A percentile compares a stretch with the other conserved stretches of the same genome.
Conservation (phyloP, 495 filamentous ascomycete species). For the Bacidia rubella region DNA sequence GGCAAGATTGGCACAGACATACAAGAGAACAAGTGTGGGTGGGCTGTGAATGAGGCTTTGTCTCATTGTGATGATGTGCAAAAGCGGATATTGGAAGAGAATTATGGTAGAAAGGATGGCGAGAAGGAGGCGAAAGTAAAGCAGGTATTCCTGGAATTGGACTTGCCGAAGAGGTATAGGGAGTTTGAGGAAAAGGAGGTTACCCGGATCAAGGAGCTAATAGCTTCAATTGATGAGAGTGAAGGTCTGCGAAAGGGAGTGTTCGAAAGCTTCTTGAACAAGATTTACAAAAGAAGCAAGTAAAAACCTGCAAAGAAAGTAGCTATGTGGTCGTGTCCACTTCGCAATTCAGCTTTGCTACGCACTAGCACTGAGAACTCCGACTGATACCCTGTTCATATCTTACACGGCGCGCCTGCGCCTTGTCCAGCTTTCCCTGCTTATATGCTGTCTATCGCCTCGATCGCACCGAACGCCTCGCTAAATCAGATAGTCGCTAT, state of each 20-base stretch:
- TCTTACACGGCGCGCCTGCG: not conserved
- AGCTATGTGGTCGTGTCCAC: not conserved
- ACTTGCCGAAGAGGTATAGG: slow-evolving; percentile 67
- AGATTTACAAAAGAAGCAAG: slow-evolving; percentile 96
- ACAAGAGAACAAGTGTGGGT: slow-evolving; percentile 97
- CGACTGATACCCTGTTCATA: no score
- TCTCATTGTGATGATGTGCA: slow-evolving; percentile 64
- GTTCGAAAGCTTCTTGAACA: slow-evolving; percentile 79
- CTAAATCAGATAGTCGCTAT: not conserved
- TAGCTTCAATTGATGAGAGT: slow-evolving; percentile 66
- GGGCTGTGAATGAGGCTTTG: slow-evolving; percentile 90
- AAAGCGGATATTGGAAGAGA: slow-evolving; percentile 45
- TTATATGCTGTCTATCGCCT: not conserved
- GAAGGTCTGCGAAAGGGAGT: slow-evolving; percentile 78
- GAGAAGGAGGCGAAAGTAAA: slow-evolving; percentile 72
- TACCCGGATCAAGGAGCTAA: slow-evolving; percentile 55
- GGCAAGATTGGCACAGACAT: slow-evolving; percentile 99
- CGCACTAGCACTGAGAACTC: no score
- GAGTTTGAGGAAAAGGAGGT: slow-evolving; percentile 82
- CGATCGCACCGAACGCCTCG: not conserved
- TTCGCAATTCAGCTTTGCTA: no score
- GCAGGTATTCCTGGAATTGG: slow-evolving; percentile 70
- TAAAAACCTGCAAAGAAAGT: not conserved
- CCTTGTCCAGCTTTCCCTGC: not conserved
- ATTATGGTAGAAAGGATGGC: slow-evolving; percentile 65